phyloP scores from a whole-genome alignment of 2,329 filamentous ascomycete genomes.

The Hypoxylon rubiginosum region DNA sequence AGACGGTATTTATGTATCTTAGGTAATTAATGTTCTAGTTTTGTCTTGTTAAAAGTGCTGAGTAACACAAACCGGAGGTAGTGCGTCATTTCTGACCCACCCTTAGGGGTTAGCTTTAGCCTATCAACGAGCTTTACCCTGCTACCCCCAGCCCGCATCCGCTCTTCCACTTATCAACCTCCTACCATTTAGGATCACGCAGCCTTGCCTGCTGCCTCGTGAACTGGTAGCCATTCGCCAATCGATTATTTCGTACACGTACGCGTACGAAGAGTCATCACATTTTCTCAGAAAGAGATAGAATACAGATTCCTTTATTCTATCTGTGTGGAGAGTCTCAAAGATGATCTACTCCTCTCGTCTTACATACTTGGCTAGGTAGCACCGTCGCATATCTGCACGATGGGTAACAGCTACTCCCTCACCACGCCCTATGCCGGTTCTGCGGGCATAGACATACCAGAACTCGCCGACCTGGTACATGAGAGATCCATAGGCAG shows the following conservation, averaged over 20 bases:
- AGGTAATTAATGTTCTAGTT: no score
- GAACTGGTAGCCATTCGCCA: slow-evolving; percentile 23
- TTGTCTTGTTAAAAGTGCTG: no score
- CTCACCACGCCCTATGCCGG: slow-evolving; percentile 91
- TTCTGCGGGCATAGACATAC: slow-evolving; percentile 91
- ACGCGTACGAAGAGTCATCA: not conserved
- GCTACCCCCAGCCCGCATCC: not conserved
- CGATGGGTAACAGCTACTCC: slow-evolving; percentile 97
- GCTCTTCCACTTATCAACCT: slow-evolving; percentile 18
- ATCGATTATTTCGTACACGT: slow-evolving; percentile 3
- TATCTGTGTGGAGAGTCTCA: slow-evolving; percentile 10
- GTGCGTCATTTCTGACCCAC: not conserved
- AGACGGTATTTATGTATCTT: no score
- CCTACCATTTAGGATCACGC: slow-evolving; percentile 27
- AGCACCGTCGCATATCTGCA: slow-evolving; percentile 46
- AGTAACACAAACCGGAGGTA: not conserved
- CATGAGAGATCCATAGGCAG: slow-evolving; percentile 95
- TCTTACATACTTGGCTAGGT: slow-evolving; percentile 41
- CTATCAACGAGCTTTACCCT: not conserved
- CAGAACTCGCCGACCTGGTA: slow-evolving; percentile 88
- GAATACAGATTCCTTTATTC: slow-evolving; percentile 5
- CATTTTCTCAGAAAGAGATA: not conserved
- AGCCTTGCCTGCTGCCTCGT: slow-evolving; percentile 31
- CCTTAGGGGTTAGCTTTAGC: not conserved
- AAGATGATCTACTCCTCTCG: slow-evolving; percentile 38